Base-by-base conservation (phyloP, 148 eudicot species). In the Vaccinium vitisidaea region DNA sequence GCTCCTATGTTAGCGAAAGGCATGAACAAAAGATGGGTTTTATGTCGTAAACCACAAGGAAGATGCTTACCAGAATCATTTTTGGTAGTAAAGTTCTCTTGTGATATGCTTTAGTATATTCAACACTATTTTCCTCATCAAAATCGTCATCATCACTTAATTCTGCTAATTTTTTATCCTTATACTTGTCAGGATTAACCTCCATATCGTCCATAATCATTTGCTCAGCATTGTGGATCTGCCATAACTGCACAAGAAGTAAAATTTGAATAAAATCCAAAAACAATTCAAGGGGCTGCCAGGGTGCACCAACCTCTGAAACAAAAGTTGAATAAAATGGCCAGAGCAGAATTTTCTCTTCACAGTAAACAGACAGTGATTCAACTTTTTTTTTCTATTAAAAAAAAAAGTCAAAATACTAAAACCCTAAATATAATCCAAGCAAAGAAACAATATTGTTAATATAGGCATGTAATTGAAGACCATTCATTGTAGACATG, bases 141-240 rank as follows among this genome's bases (percentile, higher is more conserved):
- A 94, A 92, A 74, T 95, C 98, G 82, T 90, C 96, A 58, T 93
- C 96, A 85, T 97, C 99, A 25, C 94, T 89, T 82, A 95, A 89
- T 85, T 97, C 95, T 46, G 95, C 85, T 80, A 97, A 85, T 55
- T 90, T 92, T 87, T 90, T 90, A 83, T 90, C 96, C 81, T 92
- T 81, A 75, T 97, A 97, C 79, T 94, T 95, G 73, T 93, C 94
- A 86, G 99, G 99, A 83, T 93, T 95, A 19, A 88, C 86, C 85
- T 92, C 99, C 87, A 94, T 86, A 87, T 97, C 99, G 88, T 95
- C 98, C 92, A 97, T 67, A 54, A 97, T 93, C 96, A 93, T 91
- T 88, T 97, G 99, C 90, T 97, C 99, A 84, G 99, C 94, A 85
- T 86, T 90, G 89, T 97, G 94, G 78, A 97, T 91, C 88, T 94